Evolutionary conservation across 805 yeast genomes (phyloP).

Genomic region (Cyberlindnera saturnus): DNA sequence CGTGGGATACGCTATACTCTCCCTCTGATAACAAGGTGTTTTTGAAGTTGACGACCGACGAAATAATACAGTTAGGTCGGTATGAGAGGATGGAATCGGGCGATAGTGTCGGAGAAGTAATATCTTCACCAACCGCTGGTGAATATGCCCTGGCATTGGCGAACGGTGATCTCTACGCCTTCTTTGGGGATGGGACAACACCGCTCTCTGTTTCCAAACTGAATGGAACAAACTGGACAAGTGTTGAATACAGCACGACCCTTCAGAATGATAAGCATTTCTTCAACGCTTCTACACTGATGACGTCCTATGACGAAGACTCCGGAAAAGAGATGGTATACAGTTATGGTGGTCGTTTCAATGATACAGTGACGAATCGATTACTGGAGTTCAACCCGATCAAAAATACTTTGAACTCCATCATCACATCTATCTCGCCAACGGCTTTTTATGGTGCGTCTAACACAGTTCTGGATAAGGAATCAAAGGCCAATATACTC

Average conservation of each 20-base stretch:
- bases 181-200: conserved; percentile 1
- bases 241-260: conserved; percentile 13
- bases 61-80: conserved; percentile 12
- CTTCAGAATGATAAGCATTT: conserved; percentile 5
- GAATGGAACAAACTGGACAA: conserved; percentile 9
- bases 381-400: conserved; percentile 38
- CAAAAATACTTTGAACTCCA: conserved; percentile 29
- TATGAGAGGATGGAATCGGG: conserved; percentile 1
- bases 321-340: conserved; percentile 34
- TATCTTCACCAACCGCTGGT: conserved; percentile 13
- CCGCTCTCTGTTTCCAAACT: too few relatives aligned
- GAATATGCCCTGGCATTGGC: conserved; percentile 21
- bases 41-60: conserved; percentile 17
- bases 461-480: conserved; percentile 30
- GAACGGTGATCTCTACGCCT: conserved; percentile 17
- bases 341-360: conserved; percentile 46
- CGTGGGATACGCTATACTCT: conserved; percentile 18
- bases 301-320: conserved; percentile 31
- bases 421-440: conserved; percentile 47
- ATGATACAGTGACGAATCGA: conserved; percentile 31
- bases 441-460: conserved; percentile 50
- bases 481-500: conserved; percentile 42
- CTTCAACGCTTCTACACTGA: conserved; percentile 30
- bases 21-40: conserved; percentile 13
- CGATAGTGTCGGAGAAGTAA: neutral